Percentiles rank a stretch among this genome's conserved stretches.
Evolutionary conservation across 345 rosid genomes (phyloP).

Genomic region (Leavenworthia alabamica): DNA sequence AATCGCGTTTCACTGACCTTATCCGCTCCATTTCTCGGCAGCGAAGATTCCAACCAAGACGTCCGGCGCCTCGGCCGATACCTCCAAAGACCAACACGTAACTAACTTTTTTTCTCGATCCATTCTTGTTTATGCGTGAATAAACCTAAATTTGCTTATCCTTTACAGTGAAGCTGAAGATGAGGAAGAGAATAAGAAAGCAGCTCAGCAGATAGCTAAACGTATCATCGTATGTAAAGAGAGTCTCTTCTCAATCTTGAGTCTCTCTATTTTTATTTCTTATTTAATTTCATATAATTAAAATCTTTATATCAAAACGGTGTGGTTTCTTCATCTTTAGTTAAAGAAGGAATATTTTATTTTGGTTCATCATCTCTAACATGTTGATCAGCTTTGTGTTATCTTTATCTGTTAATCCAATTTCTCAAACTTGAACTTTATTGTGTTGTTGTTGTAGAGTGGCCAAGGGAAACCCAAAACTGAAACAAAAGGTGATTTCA

Average conservation of each 20-base stretch:
- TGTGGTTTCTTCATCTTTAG: conserved; percentile 14
- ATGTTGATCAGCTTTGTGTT: not conserved
- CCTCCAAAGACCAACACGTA: not conserved
- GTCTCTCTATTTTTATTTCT: not conserved
- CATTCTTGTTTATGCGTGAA: not conserved
- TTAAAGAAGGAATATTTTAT: not conserved
- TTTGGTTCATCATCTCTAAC: not conserved
- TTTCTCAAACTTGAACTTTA: not conserved
- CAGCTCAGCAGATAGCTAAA: conserved; percentile 12
- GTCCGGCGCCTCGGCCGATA: conserved; percentile 17
- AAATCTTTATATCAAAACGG: conserved; percentile 16
- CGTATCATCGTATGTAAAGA: conserved; percentile 20
- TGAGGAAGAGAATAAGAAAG: conserved; percentile 13
- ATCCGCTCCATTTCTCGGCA: conserved; percentile 3
- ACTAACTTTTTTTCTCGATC: not conserved
- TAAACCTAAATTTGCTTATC: not conserved
- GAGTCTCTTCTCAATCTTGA: not conserved
- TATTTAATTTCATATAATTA: not conserved
- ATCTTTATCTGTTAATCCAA: not conserved
- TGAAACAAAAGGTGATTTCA: conserved; percentile 15
- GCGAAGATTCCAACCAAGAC: conserved; percentile 24
- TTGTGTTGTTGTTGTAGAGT: conserved; percentile 22
- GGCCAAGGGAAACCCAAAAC: conserved; percentile 14
- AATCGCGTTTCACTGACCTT: conserved; percentile 13
- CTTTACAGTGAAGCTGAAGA: conserved; percentile 21